phyloP scores from a whole-genome alignment of 495 filamentous ascomycete species.

The Lophiostoma macrostomum region DNA sequence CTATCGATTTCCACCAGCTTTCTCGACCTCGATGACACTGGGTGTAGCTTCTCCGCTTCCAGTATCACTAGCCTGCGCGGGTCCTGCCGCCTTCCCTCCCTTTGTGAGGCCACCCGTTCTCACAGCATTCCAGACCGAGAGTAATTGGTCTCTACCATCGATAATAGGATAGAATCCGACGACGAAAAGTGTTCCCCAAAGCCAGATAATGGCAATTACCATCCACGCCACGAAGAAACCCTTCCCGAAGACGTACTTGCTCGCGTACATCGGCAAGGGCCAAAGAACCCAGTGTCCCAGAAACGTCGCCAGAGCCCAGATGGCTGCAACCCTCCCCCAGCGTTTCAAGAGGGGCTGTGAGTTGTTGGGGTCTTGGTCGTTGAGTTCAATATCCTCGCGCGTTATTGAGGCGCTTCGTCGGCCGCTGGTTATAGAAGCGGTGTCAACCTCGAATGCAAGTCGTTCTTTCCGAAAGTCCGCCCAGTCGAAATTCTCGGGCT shows the following conservation, averaged over 20 bases:
- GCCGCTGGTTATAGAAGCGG: neutral
- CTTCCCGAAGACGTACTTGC: constrained; percentile 42
- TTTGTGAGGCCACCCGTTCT: neutral
- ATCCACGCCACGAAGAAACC: constrained; percentile 49
- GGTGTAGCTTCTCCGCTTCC: constrained; percentile 3
- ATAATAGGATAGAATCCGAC: constrained; percentile 49
- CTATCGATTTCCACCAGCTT: no score
- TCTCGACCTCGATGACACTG: no score
- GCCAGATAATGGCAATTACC: constrained; percentile 49
- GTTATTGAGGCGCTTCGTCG: no score
- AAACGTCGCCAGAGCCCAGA: constrained; percentile 35
- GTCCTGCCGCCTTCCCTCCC: neutral
- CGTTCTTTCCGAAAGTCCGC: constrained; percentile 21
- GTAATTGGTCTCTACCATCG: constrained; percentile 33
- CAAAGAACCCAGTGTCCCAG: constrained; percentile 45
- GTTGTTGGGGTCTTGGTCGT: constrained; percentile 1
- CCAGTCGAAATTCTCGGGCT: constrained; percentile 33
- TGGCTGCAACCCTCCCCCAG: constrained; percentile 8
- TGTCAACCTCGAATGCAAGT: constrained; percentile 23
- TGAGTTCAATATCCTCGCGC: neutral
- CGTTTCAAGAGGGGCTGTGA: constrained; percentile 8
- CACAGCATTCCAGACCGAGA: constrained; percentile 5
- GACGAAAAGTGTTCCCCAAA: constrained; percentile 45
- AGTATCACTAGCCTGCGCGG: no score
- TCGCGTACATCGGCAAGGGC: constrained; percentile 30